These are phyloP conservation scores for Talaromyces marneffei DNA, from an alignment of 2,329 filamentous ascomycete species.

Conservation along the genomic window DNA sequence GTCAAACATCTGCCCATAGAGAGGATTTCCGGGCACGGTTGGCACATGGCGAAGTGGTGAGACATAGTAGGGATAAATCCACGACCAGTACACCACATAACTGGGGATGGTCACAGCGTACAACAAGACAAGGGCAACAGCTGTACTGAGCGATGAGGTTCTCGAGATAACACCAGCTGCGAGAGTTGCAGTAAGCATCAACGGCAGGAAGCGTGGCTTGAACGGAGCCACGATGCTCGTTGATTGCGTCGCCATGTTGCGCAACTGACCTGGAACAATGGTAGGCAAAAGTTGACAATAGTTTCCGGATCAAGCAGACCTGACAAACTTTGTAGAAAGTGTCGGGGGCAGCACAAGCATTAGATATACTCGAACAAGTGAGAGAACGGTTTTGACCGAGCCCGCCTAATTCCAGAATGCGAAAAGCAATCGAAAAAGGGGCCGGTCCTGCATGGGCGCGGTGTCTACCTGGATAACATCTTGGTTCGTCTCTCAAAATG, in stretches of 20 bases:
- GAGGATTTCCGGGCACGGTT: conserved; percentile 37
- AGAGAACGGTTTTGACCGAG: no score
- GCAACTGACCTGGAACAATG: neutral
- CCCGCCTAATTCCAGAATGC: neutral
- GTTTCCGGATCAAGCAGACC: neutral
- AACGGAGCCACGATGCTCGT: conserved; percentile 10
- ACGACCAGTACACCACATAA: conserved; percentile 20
- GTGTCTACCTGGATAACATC: neutral
- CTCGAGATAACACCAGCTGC: conserved; percentile 15
- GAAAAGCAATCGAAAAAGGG: neutral
- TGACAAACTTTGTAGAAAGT: neutral
- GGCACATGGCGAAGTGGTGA: conserved; percentile 41
- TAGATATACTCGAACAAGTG: conserved; percentile 13
- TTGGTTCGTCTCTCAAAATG: neutral
- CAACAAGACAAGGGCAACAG: conserved; percentile 11
- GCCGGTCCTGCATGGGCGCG: neutral
- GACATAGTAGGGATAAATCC: conserved; percentile 39
- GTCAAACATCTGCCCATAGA: conserved; percentile 41
- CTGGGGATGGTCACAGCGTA: conserved; percentile 16
- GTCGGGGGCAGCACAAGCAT: neutral
- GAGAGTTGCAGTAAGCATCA: conserved; percentile 16
- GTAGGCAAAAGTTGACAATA: neutral
- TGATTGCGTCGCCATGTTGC: conserved; percentile 8
- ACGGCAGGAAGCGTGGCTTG: conserved; percentile 15
- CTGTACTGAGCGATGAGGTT: conserved; percentile 10